Base-by-base conservation (phyloP, 78 protist genomes). In the Dictyostelium brefeldianum region DNA sequence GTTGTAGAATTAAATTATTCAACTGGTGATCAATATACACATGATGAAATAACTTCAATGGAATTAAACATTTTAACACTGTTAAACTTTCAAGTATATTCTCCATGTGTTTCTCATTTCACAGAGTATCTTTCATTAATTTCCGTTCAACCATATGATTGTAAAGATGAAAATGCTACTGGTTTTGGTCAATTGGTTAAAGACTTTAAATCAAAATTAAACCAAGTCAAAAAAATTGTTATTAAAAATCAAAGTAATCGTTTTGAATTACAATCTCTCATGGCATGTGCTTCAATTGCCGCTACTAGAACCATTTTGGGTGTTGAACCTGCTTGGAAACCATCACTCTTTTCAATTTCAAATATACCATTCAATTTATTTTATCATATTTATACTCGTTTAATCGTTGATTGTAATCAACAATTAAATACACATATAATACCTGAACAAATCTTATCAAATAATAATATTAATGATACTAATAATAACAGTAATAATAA, bases 201-300 rank as follows among this genome's bases (percentile, higher is more conserved):
- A 14, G 8, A 77, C n/a, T 77, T 77, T 22, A 27, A 47, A 36
- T 27, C 29, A 50, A 20, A 50, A 15, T 25, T 18, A 14, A 46
- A 47, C 29, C 43, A 53, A 18, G 46, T 74, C 12, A 43, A 41
- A 22, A 77, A 22, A 53, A 77, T 41, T 11, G 22, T 74, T 20
- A 7, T 11, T 47, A 73, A 74, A 27, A 27, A 53, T 54, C 9
- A 50, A 2, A 1, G 6, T 17, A 11, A 18, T 51, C 65, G n/a
- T 54, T 20, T 31, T 54, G 27, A 54, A 36, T 36, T 54, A 17
- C 59, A 27, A 9, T 78, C 83, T 17, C 6, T 20, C 15, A 8
- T 56, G 7, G 83, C 83, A 4, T 78, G 62, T 78, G 83, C 83
- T 5, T 51, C 64, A 25, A 78, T 78, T 78, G 83, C 83, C 1